Evolutionary conservation across 164 flowering plant genomes (phyloP), one percentile per base, ranked within the genome.

Genomic region (Houttuynia cordata): DNA sequence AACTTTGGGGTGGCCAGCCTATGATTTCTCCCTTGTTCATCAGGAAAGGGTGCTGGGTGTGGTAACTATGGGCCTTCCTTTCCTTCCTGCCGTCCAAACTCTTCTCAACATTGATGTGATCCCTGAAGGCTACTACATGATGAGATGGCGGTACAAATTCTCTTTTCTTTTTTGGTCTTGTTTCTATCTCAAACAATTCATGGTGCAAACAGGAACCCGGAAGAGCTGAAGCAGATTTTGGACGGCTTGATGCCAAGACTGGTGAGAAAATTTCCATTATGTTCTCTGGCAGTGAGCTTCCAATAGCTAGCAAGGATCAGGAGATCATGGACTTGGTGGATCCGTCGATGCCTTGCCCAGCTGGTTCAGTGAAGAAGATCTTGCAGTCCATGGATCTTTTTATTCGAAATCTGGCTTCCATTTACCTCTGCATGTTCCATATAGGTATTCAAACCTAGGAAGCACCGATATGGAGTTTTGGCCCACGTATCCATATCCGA

Each of bases 261-360:
- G 42, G 61, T 81, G 25, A 70, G 10, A 54, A 18, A 24, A 72
- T 83, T 4, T 83, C 79, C 77, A 81, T 76, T 57, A 78, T 81
- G 64, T 83, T 81, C 71, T 78, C 77, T 1, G 61, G 74, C 25
- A 75, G 80, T 50, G 85, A 81, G 59, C 58, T 79, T 13, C 85
- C 74, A 19, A 56, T 78, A 8, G 88, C 83, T 1, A 42, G 34
- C 0, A 80, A 78, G 17, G 69, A 69, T 19, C 69, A 79, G 67
- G 85, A 81, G 58, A 74, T 83, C 53, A 74, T 83, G 85, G 88
- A 81, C 79, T 61, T 83, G 70, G 81, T 79, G 10, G 70, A 78
- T 30, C 71, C 77, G 57, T 72, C 78, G 34, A 66, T 81, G 37
- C 85, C 85, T 55, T 64, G 81, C 10, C 85, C 83, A 55, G 71